Conservation (phyloP, 2,329 filamentous ascomycete genomes). For the Aspergillus tanneri region DNA sequence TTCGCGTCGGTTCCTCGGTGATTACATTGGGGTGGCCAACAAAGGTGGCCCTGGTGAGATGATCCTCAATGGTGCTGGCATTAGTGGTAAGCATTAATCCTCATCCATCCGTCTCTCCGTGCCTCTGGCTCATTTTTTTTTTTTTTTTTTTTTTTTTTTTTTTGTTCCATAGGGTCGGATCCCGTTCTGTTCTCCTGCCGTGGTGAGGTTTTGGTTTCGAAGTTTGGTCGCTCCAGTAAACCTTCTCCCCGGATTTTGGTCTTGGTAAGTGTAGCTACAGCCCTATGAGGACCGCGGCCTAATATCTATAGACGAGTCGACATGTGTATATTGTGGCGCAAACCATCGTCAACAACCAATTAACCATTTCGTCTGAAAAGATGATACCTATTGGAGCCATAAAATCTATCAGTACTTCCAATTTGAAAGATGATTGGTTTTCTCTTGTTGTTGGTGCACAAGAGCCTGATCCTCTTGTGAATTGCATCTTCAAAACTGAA, state of each 20-base stretch:
- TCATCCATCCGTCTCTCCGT: too few relatives aligned
- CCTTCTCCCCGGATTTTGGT: constrained; percentile 81
- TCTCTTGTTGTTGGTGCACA: constrained; percentile 83
- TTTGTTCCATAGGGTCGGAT: constrained; percentile 52
- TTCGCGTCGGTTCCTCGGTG: constrained; percentile 87
- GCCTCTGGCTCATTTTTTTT: not conserved
- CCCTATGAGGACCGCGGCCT: constrained; percentile 7
- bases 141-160: not conserved
- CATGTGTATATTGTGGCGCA: constrained; percentile 90
- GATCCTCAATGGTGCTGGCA: constrained; percentile 70
- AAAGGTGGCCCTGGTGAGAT: constrained; percentile 75
- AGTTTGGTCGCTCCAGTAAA: constrained; percentile 95
- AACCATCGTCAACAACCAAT: constrained; percentile 74
- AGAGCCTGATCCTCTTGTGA: constrained; percentile 89
- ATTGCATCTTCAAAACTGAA: constrained; percentile 94
- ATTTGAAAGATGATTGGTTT: constrained; percentile 92
- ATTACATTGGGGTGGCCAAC: constrained; percentile 88
- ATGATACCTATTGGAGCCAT: constrained; percentile 82
- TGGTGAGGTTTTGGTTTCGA: constrained; percentile 84
- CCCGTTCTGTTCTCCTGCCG: constrained; percentile 84
- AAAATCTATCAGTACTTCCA: constrained; percentile 81
- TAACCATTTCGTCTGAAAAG: constrained; percentile 77
- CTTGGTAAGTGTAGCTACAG: constrained; percentile 48
- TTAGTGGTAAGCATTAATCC: constrained; percentile 56
- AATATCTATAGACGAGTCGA: constrained; percentile 60